Evolutionary conservation across 495 filamentous ascomycete genomes (phyloP), one percentile per base, ranked within the genome.

Genomic region (Penicillium argentinense): DNA sequence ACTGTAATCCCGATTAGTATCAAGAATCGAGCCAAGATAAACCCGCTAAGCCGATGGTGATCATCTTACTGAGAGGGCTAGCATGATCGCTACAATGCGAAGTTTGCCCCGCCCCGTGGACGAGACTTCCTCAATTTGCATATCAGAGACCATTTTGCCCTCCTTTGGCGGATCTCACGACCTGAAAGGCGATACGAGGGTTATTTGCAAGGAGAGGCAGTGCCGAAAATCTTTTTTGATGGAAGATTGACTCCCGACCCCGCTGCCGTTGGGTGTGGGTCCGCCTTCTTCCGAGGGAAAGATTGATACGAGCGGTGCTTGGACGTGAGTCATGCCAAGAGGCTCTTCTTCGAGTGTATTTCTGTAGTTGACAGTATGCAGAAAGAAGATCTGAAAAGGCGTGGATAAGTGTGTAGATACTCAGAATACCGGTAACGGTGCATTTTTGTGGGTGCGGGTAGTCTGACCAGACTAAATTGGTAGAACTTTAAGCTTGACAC

Each of bases 31-130:
- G n/a, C n/a, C n/a, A n/a, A n/a, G n/a, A n/a, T n/a, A n/a, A n/a
- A n/a, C n/a, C n/a, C n/a, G n/a, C n/a, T n/a, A n/a, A n/a, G n/a
- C n/a, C n/a, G n/a, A n/a, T n/a, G n/a, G n/a, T 9, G 22, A 26
- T 17, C 13, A 9, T 42, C 56, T 38, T 62, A 65, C 62, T 23
- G 53, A 41, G 13, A 66, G 56, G 13, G 61, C 63, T 16, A 54
- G 24, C 48, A 66, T 54, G 11, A 62, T 62, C 9, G 61, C 53
- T 11, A 54, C 38, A 21, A 64, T 45, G 12, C 53, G 53, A 18
- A 66, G 5, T 29, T 48, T 59, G 28, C 47, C 51, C 33, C 58
- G 54, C 21, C 42, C 36, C 5, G 33, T 18, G 17, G 49, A 21
- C 21, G 36, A 32, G 11, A 37, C 18, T 8, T 62, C 59, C 18